phyloP scores from a whole-genome alignment of 108 stramenopile species.

The Schizochytrium sp. region DNA sequence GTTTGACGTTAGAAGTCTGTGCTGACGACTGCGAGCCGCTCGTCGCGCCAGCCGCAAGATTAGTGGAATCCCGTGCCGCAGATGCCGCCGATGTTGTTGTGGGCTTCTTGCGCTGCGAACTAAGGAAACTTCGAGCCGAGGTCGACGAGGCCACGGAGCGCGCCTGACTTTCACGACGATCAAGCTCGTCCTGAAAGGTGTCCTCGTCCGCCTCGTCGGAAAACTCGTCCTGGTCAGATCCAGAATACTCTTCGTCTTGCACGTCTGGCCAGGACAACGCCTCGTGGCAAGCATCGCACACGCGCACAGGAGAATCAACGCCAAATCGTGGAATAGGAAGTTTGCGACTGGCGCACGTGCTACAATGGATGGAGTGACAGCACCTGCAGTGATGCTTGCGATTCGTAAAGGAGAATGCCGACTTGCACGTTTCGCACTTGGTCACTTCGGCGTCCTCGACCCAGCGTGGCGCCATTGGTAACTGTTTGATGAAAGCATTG shows the following conservation, averaged over 20 bases:
- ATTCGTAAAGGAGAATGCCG: not conserved
- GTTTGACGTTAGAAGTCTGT: not conserved
- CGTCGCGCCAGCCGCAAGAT: not conserved
- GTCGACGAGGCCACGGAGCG: not conserved
- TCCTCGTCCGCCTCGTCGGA: slow-evolving; percentile 1
- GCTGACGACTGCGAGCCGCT: too few relatives aligned
- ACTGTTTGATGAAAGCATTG: not conserved
- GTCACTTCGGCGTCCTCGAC: slow-evolving; percentile 1
- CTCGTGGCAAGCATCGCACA: slow-evolving; percentile 1
- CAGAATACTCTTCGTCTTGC: not conserved
- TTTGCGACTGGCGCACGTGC: not conserved
- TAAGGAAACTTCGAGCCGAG: not conserved
- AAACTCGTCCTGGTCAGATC: not conserved
- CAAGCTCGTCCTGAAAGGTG: not conserved
- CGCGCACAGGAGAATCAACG: not conserved
- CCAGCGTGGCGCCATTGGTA: not conserved
- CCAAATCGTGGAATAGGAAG: not conserved
- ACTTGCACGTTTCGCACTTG: not conserved
- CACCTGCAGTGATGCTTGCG: not conserved
- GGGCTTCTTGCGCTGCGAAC: not conserved
- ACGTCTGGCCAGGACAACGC: not conserved
- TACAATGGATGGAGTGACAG: not conserved
- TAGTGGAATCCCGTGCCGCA: not conserved
- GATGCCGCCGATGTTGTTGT: not conserved
- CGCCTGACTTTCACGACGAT: not conserved